These are phyloP conservation scores for Brassica rapa DNA, from an alignment of 345 rosid species.

Conservation along the genomic window DNA sequence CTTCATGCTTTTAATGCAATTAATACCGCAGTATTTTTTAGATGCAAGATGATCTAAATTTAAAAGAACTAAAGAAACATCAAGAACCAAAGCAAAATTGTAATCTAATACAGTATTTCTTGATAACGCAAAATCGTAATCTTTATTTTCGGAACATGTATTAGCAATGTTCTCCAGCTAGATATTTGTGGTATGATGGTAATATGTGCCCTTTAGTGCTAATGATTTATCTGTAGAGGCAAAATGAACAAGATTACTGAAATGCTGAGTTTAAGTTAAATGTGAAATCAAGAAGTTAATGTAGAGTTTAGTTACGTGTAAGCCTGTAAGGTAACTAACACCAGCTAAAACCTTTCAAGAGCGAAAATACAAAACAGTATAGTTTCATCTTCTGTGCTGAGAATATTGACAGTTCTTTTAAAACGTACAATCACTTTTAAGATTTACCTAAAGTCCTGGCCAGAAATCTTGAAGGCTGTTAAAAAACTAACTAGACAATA, in stretches of 20 bases:
- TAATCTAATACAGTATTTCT: neutral
- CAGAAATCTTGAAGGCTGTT: constrained; percentile 99
- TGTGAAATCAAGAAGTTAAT: neutral
- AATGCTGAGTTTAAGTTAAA: neutral
- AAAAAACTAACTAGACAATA: constrained; percentile 86
- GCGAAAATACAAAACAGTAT: constrained; percentile 9
- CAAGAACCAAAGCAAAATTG: neutral
- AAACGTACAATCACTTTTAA: neutral
- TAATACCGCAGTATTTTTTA: neutral
- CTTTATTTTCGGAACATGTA: constrained; percentile 40
- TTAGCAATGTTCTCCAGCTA: constrained; percentile 77
- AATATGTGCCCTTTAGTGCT: constrained; percentile 91
- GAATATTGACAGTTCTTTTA: neutral
- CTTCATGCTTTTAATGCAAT: neutral
- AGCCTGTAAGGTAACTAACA: constrained; percentile 66
- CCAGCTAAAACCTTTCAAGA: constrained; percentile 51
- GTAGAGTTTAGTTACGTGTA: constrained; percentile 59
- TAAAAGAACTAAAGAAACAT: neutral
- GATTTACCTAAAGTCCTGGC: constrained; percentile 93
- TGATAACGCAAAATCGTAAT: neutral
- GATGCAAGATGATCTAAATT: neutral
- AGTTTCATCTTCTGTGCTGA: neutral
- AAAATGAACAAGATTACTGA: neutral
- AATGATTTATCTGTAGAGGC: constrained; percentile 62
- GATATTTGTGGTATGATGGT: constrained; percentile 87